phyloP scores from a whole-genome alignment of 2,329 filamentous ascomycete species.

The Macrophomina pseudophaseolina region DNA sequence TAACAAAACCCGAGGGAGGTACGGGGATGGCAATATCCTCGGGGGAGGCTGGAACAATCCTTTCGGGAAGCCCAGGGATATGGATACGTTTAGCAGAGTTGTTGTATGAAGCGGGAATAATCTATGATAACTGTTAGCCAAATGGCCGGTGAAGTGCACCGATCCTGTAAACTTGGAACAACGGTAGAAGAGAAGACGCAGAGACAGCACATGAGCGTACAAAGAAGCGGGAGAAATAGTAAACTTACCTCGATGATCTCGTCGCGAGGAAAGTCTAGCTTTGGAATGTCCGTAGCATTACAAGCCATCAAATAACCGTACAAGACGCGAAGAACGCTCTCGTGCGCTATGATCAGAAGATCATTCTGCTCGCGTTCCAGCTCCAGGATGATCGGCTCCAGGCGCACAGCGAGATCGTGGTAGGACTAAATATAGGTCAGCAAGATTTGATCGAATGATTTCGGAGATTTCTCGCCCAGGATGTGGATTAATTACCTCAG shows the following conservation, averaged over 20 bases:
- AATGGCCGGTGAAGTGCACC: too few species aligned
- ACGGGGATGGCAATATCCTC: slow-evolving; percentile 82
- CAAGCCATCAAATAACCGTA: slow-evolving; percentile 99
- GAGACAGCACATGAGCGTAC: background rate
- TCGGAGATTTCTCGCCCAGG: slow-evolving; percentile 30
- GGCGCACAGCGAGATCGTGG: slow-evolving; percentile 94
- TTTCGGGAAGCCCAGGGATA: slow-evolving; percentile 71
- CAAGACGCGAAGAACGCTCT: slow-evolving; percentile 93
- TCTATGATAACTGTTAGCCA: slow-evolving; percentile 51
- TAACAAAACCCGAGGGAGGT: slow-evolving; percentile 59
- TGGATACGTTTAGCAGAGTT: slow-evolving; percentile 92
- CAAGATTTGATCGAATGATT: background rate
- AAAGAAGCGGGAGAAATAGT: background rate
- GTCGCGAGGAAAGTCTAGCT: slow-evolving; percentile 89
- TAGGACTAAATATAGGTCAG: slow-evolving; percentile 70
- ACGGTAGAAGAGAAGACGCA: background rate
- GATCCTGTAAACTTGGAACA: too few species aligned
- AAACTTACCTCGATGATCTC: slow-evolving; percentile 87
- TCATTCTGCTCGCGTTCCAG: slow-evolving; percentile 96
- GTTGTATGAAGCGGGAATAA: slow-evolving; percentile 96
- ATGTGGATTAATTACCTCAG: slow-evolving; percentile 67
- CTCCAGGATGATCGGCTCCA: slow-evolving; percentile 97
- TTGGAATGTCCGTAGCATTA: slow-evolving; percentile 91
- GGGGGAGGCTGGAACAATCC: slow-evolving; percentile 76
- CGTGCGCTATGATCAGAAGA: slow-evolving; percentile 96